Base-by-base conservation (phyloP, 257 asterid genomes). In the Verbascum thapsus region DNA sequence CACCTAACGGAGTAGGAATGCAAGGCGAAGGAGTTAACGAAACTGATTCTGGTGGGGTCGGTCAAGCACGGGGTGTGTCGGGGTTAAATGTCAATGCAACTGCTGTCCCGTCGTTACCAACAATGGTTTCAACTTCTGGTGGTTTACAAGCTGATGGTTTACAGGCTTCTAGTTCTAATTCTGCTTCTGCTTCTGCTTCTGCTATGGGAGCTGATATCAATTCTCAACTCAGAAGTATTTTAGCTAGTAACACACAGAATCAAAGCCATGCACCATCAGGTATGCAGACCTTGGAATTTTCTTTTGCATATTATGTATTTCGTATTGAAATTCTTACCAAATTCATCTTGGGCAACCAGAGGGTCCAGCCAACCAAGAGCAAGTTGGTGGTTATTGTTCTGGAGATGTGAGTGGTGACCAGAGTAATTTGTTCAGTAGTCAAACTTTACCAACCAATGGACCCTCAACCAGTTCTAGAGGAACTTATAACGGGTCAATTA, bases 1-100 rank as follows among this genome's bases (percentile, higher is more conserved):
- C 71, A 16, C 65, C 77, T 39, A 78, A 69, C 64, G 86, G 78
- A 58, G 96, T 75, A 77, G 86, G 84, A 56, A 43, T 55, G 6
- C 85, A 58, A 55, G 88, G 88, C 60, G 91, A 77, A 51, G 76
- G 42, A 53, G 83, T 32, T 43, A 66, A 47, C 63, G 81, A 61
- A 56, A 67, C 83, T 38, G 80, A 18, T 52, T 52, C 75, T 51
- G 76, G 64, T 70, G 81, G 71, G 48, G 80, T 80, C 57, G 83
- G 78, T 67, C 94, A 76, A 74, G 56, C 84, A 18, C 80, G 57
- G 19, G 81, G 56, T 67, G 40, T 61, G 16, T 68, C 82, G 30
- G 76, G 74, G 50, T 23, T 70, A 52, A 73, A 74, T 56, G 37
- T 72, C 38, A 32, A 58, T 12, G 45, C 78, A 50, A 45, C 77